Evolutionary conservation across 1,139 yeast species (phyloP).

Genomic region (Blastobotrys capitulatus): DNA sequence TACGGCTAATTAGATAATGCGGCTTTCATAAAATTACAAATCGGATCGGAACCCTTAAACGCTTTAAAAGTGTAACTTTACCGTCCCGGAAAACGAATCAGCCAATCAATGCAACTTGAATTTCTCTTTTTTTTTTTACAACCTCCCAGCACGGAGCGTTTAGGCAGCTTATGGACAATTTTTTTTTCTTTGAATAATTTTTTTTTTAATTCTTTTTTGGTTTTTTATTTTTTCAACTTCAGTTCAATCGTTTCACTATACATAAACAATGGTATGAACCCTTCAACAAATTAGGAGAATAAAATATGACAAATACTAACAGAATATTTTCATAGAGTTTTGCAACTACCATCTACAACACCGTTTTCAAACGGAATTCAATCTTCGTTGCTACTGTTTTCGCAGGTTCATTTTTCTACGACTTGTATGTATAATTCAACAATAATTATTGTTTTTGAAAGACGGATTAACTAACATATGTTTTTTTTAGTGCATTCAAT

Average conservation of each 20-base stretch:
- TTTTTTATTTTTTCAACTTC: not conserved
- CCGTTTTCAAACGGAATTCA: constrained; percentile 89
- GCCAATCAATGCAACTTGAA: not conserved
- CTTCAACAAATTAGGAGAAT: not conserved
- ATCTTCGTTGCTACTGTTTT: constrained; percentile 81
- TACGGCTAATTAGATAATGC: no score
- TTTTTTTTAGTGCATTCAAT: constrained; percentile 54
- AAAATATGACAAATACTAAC: not conserved
- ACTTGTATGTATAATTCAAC: constrained; percentile 41
- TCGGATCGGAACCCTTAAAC: no score
- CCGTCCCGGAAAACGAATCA: not conserved
- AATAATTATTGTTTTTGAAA: not conserved
- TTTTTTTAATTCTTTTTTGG: no score
- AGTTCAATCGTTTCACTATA: not conserved
- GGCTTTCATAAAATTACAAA: no score
- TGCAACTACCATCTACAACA: constrained; percentile 55
- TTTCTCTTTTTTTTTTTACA: not conserved
- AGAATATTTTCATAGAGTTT: constrained; percentile 33
- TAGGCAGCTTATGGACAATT: not conserved
- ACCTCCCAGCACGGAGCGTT: no score
- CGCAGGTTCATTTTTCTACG: constrained; percentile 85
- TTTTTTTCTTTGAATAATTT: not conserved
- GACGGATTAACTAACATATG: no score
- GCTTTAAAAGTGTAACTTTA: no score
- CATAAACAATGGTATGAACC: not conserved